Conservation (phyloP, 768 basidiomycete species). For the Hygrocybe coccinea region DNA sequence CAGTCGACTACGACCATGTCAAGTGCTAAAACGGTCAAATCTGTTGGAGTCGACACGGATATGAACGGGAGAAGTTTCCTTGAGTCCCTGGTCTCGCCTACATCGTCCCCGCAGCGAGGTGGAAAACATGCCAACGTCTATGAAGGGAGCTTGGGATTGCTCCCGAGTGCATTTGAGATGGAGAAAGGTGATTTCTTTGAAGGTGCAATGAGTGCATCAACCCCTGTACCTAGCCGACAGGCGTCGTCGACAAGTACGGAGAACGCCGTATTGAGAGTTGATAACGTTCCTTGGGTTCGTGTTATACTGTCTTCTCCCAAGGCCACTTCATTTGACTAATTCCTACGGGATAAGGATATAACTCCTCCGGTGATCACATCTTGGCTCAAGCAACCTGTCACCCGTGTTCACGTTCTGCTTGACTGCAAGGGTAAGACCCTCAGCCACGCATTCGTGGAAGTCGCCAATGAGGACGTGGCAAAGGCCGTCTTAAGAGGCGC, state of each 20-base stretch:
- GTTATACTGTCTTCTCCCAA: background rate
- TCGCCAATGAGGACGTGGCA: conserved; percentile 55
- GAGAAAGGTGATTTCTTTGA: background rate
- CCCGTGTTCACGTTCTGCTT: conserved; percentile 71
- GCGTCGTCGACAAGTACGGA: background rate
- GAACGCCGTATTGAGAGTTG: conserved; percentile 72
- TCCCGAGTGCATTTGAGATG: conserved; percentile 12
- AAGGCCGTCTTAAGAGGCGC: conserved; percentile 57
- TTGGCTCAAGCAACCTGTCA: conserved; percentile 70
- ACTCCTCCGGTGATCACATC: conserved; percentile 65
- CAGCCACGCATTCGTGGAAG: conserved; percentile 80
- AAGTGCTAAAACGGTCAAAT: background rate
- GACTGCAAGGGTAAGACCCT: conserved; percentile 79
- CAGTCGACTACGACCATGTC: background rate
- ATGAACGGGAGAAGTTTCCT: conserved; percentile 25
- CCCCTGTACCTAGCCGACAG: background rate
- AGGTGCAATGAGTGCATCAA: background rate
- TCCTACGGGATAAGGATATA: conserved; percentile 54
- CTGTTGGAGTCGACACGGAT: conserved; percentile 2
- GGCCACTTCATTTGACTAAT: background rate
- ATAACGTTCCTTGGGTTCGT: conserved; percentile 84
- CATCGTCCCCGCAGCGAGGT: background rate
- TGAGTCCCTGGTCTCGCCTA: conserved; percentile 36
- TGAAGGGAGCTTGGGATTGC: conserved; percentile 4
- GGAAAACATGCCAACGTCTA: background rate